A percentile compares a stretch with the other conserved stretches of the same genome.
phyloP scores from a whole-genome alignment of 2,329 filamentous ascomycete species.

The Karstenula rhodostoma region DNA sequence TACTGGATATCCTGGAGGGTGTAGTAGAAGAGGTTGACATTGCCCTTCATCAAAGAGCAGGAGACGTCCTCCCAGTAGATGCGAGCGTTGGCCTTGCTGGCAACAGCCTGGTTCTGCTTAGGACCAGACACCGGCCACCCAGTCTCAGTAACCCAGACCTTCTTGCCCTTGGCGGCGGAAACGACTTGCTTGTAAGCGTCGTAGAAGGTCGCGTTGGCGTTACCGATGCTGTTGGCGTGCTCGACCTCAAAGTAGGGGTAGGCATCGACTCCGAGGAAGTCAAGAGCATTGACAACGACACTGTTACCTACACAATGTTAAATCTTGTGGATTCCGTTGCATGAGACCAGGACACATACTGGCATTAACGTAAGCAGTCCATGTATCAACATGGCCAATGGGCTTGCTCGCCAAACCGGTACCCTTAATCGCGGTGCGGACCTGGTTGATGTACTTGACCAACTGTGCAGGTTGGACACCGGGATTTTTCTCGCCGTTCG shows the following conservation, averaged over 20 bases:
- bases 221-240: constrained; percentile 62
- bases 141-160: constrained; percentile 87
- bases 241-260: constrained; percentile 85
- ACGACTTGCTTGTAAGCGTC: constrained; percentile 69
- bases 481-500: constrained; percentile 64
- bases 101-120: constrained; percentile 65
- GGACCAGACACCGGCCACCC: constrained; percentile 82
- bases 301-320: constrained; percentile 58
- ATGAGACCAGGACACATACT: constrained; percentile 44
- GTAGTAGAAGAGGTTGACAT: constrained; percentile 72
- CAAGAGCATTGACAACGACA: constrained; percentile 71
- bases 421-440: constrained; percentile 68
- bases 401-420: constrained; percentile 66
- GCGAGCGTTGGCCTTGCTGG: constrained; percentile 73
- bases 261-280: constrained; percentile 85
- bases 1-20: constrained; percentile 72
- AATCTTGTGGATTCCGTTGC: too few species aligned
- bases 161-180: constrained; percentile 68
- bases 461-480: constrained; percentile 71
- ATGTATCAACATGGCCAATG: constrained; percentile 89
- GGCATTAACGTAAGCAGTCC: constrained; percentile 73
- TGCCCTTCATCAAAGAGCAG: constrained; percentile 70
- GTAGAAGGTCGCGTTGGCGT: constrained; percentile 73
- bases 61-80: constrained; percentile 82
- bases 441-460: constrained; percentile 73